Evolutionary conservation across 768 basidiomycete species (phyloP).

Genomic region (Podaxis sp.): DNA sequence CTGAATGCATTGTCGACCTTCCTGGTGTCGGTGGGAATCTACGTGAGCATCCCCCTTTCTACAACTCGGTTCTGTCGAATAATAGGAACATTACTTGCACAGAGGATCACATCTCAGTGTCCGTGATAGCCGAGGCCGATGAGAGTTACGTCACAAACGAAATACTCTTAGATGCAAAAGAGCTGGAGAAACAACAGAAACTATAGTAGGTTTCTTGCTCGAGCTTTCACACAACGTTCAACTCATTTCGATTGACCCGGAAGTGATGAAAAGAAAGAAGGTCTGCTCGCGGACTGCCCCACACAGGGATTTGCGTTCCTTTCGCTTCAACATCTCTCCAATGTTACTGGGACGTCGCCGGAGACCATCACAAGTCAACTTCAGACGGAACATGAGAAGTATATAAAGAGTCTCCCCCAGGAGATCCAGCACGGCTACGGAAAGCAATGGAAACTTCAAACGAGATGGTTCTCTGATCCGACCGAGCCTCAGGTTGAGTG

Average conservation of each 20-base stretch:
- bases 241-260: background rate
- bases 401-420: background rate
- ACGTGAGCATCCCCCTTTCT: background rate
- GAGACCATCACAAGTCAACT: background rate
- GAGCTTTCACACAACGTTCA: background rate
- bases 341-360: background rate
- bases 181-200: constrained; percentile 7
- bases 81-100: background rate
- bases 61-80: background rate
- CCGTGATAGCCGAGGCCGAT: constrained; percentile 9
- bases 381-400: background rate
- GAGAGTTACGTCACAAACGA: background rate
- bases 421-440: background rate
- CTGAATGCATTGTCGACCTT: constrained; percentile 7
- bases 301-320: background rate
- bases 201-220: constrained; percentile 6
- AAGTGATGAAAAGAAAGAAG: constrained; percentile 1
- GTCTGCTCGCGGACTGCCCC: constrained; percentile 2
- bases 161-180: background rate
- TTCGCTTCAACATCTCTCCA: background rate
- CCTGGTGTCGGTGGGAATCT: constrained; percentile 14
- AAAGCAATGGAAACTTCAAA: constrained; percentile 8
- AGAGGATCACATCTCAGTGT: constrained; percentile 13
- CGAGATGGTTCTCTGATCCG: constrained; percentile 2
- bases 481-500: constrained; percentile 15